Evolutionary conservation across 176 grass and related monocot genomes (phyloP), one percentile per base, ranked within the genome.

Genomic region (Lolium perenne): DNA sequence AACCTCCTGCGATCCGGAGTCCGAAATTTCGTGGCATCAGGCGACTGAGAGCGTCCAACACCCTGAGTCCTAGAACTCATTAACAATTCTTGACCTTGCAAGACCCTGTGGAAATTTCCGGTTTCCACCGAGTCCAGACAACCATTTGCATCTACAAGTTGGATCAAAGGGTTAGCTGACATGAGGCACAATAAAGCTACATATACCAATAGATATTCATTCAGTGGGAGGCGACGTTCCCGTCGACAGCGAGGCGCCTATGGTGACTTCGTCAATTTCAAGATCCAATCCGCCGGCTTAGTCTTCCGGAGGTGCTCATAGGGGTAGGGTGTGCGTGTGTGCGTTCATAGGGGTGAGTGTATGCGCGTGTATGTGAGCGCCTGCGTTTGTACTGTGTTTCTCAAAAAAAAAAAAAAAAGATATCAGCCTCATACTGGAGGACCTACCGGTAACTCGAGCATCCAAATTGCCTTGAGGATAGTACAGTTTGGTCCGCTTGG

Each of bases 61-160:
- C 80, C 80, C 49, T 75, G 89, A 72, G 88, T 83, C 80, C 79
- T 77, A 85, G 91, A 73, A 74, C 81, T 78, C 93, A 64, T 82
- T 74, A 96, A 91, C 78, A 96, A 93, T 99, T 99, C 97, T 99
- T 99, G 97, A 99, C 97, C 94, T 99, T 96, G 97, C 97, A 99
- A 99, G 97, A 98, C 97, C 97, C 90, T 84, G 84, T 88, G 88
- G 90, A 90, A 94, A 68, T 35, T 78, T 90, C 81, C 82, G 51
- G 82, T 78, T 90, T 90, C 88, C 97, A 91, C 79, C 2, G 91
- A 81, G 86, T 87, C 92, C 1, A 80, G 71, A 84, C 23, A 74
- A 81, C 57, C 87, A 91, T 71, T 92, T 85, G 88, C 97, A 91
- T 92, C 97, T 99, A 50, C 77, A 94, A 80, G 11, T 81, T 93